Evolutionary conservation across 2,329 filamentous ascomycete genomes (phyloP).

Genomic region (Fusarium sarcochroum): DNA sequence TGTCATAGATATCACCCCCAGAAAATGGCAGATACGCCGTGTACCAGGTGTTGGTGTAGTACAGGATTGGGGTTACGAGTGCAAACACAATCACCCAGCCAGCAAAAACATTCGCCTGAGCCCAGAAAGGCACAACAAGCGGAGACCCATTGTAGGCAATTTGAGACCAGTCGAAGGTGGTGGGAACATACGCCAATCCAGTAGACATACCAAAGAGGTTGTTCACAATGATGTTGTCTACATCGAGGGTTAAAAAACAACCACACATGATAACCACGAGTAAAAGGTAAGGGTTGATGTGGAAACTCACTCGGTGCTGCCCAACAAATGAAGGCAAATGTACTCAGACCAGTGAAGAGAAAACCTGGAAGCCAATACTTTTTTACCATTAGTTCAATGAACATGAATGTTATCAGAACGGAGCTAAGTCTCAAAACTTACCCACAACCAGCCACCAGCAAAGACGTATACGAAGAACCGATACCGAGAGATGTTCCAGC

Average conservation of each 20-base stretch:
- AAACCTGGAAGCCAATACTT: constrained; percentile 13
- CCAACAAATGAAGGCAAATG: constrained; percentile 8
- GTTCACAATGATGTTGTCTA: neutral
- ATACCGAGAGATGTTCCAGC: constrained; percentile 3
- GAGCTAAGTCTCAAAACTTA: neutral
- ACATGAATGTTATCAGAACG: neutral
- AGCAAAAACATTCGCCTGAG: constrained; percentile 1
- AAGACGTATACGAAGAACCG: neutral
- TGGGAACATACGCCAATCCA: neutral
- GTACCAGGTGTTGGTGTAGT: constrained; percentile 16
- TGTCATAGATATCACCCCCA: neutral
- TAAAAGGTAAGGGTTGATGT: neutral
- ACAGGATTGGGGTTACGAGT: neutral
- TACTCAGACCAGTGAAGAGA: neutral
- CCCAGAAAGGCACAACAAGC: neutral
- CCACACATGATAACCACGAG: rapidly evolving
- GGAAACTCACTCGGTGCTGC: neutral
- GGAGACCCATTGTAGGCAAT: constrained; percentile 16
- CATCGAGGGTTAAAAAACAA: rapidly evolving
- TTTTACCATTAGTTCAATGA: rapidly evolving
- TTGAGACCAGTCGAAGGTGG: neutral
- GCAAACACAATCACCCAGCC: neutral
- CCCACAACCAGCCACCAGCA: constrained; percentile 2
- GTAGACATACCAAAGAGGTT: constrained; percentile 12
- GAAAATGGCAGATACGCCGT: neutral